phyloP scores from a whole-genome alignment of 352 stramenopile species.

The Phytophthora constricta region DNA sequence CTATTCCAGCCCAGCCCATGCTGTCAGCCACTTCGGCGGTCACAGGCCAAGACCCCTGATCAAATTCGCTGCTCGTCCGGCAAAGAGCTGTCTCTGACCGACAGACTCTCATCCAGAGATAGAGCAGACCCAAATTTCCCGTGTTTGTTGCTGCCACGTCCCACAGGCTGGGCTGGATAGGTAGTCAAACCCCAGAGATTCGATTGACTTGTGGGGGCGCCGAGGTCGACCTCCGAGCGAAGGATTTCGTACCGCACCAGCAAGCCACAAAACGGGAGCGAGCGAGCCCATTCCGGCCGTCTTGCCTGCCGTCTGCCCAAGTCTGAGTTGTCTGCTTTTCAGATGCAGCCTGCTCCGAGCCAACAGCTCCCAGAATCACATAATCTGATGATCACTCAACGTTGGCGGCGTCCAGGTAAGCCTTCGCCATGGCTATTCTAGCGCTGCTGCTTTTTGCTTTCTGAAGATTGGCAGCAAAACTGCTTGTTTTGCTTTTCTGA shows the following conservation, averaged over 20 bases:
- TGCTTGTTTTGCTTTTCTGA: conserved; percentile 28
- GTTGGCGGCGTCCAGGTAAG: background rate
- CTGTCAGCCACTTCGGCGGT: background rate
- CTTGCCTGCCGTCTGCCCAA: background rate
- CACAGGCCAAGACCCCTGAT: too few relatives aligned
- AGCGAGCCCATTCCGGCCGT: background rate
- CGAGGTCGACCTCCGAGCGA: background rate
- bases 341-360: background rate
- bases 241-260: background rate
- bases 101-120: too few relatives aligned
- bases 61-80: background rate
- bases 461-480: too few relatives aligned
- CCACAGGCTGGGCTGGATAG: background rate
- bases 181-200: too few relatives aligned
- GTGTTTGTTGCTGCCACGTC: background rate
- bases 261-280: background rate
- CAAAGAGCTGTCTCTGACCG: background rate
- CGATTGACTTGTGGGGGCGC: background rate
- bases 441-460: too few relatives aligned
- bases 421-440: too few relatives aligned
- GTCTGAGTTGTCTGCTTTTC: background rate
- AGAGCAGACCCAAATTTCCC: background rate
- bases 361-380: background rate
- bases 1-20: too few relatives aligned
- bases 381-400: conserved; percentile 1